Percentiles rank a stretch among this genome's conserved stretches.
Evolutionary conservation across 805 yeast species (phyloP).

Genomic region (Phaffomyces thermotolerans): DNA sequence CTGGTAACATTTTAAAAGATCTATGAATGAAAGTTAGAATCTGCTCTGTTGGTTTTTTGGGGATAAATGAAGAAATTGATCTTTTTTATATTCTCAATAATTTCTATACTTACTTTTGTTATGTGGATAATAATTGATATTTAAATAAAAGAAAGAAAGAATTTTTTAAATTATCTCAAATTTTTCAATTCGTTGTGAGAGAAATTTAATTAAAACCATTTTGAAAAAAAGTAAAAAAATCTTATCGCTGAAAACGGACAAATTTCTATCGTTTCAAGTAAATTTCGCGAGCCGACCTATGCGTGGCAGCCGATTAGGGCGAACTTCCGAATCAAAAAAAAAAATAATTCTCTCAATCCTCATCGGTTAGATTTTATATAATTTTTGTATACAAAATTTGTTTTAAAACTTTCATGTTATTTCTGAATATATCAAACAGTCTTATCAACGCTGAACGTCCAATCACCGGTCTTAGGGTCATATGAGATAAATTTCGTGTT

Average conservation of each 20-base stretch:
- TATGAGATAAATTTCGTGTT: conserved; percentile 64
- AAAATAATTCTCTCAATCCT: too few species aligned
- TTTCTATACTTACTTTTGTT: background rate
- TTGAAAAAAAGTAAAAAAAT: background rate
- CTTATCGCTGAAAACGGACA: conserved; percentile 2
- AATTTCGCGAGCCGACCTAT: background rate
- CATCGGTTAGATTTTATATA: too few species aligned
- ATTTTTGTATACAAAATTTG: too few species aligned
- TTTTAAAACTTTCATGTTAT: too few species aligned
- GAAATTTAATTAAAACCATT: background rate
- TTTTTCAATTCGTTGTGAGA: background rate
- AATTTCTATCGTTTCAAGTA: background rate
- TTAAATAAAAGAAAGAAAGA: background rate
- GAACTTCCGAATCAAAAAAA: background rate
- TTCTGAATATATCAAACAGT: conserved; percentile 4
- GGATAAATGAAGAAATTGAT: background rate
- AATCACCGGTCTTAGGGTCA: conserved; percentile 67
- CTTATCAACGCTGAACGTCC: conserved; percentile 52
- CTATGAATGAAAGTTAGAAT: background rate
- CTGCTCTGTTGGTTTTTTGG: too few species aligned
- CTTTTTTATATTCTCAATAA: background rate
- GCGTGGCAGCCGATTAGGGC: conserved; percentile 8
- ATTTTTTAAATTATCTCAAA: background rate
- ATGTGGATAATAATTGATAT: background rate
- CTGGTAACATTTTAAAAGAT: conserved; percentile 23